A percentile compares a stretch with the other conserved stretches of the same genome.
Evolutionary conservation across 2,329 filamentous ascomycete species (phyloP).

Genomic region (Xylaria multiplex): DNA sequence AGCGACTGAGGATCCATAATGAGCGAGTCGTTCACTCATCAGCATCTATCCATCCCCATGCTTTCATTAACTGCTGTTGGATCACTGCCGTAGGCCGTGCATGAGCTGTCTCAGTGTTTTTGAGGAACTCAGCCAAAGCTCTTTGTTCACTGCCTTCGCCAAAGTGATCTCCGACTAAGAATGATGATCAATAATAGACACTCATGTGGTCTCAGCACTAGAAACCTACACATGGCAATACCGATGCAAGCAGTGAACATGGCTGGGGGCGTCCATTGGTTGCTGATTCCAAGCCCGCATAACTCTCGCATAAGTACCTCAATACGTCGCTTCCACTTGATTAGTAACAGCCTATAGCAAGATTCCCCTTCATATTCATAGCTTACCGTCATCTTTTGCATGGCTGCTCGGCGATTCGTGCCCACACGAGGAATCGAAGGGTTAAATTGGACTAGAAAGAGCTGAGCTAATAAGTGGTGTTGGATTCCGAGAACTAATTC

Average conservation of each 20-base stretch:
- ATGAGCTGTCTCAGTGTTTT: conserved; percentile 60
- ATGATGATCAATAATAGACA: conserved; percentile 9
- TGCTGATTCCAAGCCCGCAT: conserved; percentile 68
- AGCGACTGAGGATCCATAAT: neutral
- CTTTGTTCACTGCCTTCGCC: conserved; percentile 57
- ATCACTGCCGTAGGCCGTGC: conserved; percentile 63
- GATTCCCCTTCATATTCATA: conserved; percentile 1
- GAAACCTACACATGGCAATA: conserved; percentile 59
- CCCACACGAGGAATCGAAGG: conserved; percentile 63
- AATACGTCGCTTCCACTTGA: conserved; percentile 53
- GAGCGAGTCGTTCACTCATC: conserved; percentile 34
- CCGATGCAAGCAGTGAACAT: conserved; percentile 67
- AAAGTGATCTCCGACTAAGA: conserved; percentile 60
- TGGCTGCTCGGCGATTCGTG: conserved; percentile 49
- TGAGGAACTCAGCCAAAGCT: conserved; percentile 59
- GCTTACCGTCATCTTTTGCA: conserved; percentile 54
- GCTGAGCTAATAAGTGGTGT: conserved; percentile 66
- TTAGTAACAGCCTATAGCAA: conserved; percentile 26
- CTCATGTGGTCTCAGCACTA: neutral
- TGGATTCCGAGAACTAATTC: conserved; percentile 65
- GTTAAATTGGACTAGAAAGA: conserved; percentile 67
- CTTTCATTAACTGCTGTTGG: conserved; percentile 57
- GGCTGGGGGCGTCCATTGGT: conserved; percentile 64
- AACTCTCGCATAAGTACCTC: conserved; percentile 60
- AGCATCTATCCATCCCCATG: conserved; percentile 58